Evolutionary conservation across 1,284 basidiomycete genomes (phyloP).

Genomic region (Melampsora americana): DNA sequence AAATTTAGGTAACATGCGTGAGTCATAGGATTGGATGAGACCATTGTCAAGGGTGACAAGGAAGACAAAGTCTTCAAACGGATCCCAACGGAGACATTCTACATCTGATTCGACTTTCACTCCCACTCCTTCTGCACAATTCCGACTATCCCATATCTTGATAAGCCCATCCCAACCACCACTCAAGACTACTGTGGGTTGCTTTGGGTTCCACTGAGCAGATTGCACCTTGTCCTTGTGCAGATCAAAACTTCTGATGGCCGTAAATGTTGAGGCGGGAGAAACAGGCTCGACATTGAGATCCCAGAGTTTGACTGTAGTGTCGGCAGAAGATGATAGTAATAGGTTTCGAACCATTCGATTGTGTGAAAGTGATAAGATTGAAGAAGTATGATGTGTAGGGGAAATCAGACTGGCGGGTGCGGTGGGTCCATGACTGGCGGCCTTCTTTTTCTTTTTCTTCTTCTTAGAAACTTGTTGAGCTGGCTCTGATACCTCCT

Average conservation of each 20-base stretch:
- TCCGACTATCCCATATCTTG: conserved; percentile 83
- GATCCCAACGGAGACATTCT: conserved; percentile 92
- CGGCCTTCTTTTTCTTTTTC: conserved; percentile 84
- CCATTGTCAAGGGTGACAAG: conserved; percentile 84
- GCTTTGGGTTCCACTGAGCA: conserved; percentile 87
- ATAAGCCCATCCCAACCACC: conserved; percentile 93
- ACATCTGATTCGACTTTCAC: conserved; percentile 82
- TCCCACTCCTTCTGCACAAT: conserved; percentile 72
- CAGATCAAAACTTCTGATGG: conserved; percentile 78
- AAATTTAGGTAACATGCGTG: conserved; percentile 70
- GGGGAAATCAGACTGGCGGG: conserved; percentile 48
- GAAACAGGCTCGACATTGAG: conserved; percentile 65
- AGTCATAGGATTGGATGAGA: conserved; percentile 84
- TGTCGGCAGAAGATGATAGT: conserved; percentile 87
- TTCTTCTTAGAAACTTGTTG: conserved; percentile 66
- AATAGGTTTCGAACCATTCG: conserved; percentile 80
- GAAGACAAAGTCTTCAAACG: conserved; percentile 81
- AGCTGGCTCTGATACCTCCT: conserved; percentile 55
- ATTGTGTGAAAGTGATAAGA: conserved; percentile 90
- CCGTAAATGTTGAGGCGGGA: conserved; percentile 57
- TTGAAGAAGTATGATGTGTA: conserved; percentile 85
- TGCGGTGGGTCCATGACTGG: not conserved
- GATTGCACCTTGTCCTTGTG: conserved; percentile 98
- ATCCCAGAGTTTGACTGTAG: conserved; percentile 97
- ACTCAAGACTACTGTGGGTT: conserved; percentile 82